Evolutionary conservation across 768 basidiomycete species (phyloP).

Genomic region (Amanita rubescens): DNA sequence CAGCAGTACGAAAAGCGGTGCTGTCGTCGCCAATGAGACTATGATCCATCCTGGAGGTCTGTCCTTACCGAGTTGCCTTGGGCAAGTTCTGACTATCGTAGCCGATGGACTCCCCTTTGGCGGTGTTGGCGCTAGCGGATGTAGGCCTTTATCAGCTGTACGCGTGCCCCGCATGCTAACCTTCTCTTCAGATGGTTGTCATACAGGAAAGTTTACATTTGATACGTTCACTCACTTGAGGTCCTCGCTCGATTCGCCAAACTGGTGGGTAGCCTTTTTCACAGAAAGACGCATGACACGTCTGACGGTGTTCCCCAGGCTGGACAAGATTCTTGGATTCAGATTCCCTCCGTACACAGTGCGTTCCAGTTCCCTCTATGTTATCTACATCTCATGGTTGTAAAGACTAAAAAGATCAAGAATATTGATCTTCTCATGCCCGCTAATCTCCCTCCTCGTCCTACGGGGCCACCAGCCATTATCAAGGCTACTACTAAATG

Average conservation of each 20-base stretch:
- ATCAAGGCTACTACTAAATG: constrained; percentile 18
- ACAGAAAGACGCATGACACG: neutral
- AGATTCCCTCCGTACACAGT: constrained; percentile 60
- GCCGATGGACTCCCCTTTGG: constrained; percentile 22
- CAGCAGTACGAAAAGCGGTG: constrained; percentile 64
- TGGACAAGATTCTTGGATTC: constrained; percentile 40
- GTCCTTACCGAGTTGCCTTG: constrained; percentile 13
- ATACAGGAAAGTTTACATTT: constrained; percentile 69
- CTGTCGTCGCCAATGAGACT: constrained; percentile 62
- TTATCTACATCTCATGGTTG: neutral
- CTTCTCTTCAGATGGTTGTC: constrained; percentile 43
- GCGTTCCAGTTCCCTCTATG: constrained; percentile 6
- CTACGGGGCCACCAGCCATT: constrained; percentile 20
- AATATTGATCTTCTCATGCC: constrained; percentile 17
- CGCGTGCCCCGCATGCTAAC: neutral
- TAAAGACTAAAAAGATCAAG: constrained; percentile 26
- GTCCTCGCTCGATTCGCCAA: constrained; percentile 50
- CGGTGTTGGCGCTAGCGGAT: constrained; percentile 18
- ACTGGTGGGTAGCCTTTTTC: constrained; percentile 38
- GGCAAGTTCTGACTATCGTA: neutral
- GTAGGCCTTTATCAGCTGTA: neutral
- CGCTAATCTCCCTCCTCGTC: constrained; percentile 36
- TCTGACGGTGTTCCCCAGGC: constrained; percentile 23
- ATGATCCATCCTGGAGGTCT: constrained; percentile 53
- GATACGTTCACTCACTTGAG: constrained; percentile 75